Base-by-base conservation (phyloP, 2,329 filamentous ascomycete genomes). In the Colletotrichum lini region DNA sequence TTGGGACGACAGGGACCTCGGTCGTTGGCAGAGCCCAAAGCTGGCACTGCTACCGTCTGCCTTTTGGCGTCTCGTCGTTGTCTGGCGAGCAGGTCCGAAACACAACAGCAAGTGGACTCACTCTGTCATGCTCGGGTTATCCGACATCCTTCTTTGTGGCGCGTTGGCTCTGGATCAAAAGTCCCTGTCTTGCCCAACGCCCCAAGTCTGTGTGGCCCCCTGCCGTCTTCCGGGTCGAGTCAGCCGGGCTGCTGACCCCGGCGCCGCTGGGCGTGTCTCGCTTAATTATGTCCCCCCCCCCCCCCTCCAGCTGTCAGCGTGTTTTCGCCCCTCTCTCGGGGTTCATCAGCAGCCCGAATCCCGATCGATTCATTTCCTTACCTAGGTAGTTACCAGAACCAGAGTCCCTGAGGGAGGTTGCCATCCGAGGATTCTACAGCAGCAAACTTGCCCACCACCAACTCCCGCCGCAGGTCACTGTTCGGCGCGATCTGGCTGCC, bases 321-420 rank as follows among this genome's bases (percentile, higher is more conserved):
- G 30, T 35, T n/a, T 40, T 47, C 58, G 59, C 56, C 67, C 67
- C 56, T 52, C 56, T 63, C 52, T 71, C 69, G 69, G 69, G 58
- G 21, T 71, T 68, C 58, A 47, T 30, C 7, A 68, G 56, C 40
- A 62, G 9, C 57, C 69, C 69, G 69, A 71, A 68, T 68, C 59
- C 69, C 69, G 69, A 18, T 57, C 56, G 58, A 16, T 42, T 56
- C 58, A 68, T 68, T 68, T 68, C 53, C 65, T 54, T 60, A 6
- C 47, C 30, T 47, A 38, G 21, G n/a, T 23, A 35, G 59, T 35
- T 66, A 54, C 54, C n/a, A 58, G 66, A 50, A 57, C 52, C 54
- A n/a, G 7, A n/a, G 4, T 45, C 10, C 45, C n/a, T n/a, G 45
- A n/a, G 4, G 12, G 12, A 1, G 52, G 12, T 16, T 21, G 18